These are phyloP conservation scores for Lichtheimia ornata DNA, from an alignment of 371 early-diverging fungal genomes.

Conservation along the genomic window DNA sequence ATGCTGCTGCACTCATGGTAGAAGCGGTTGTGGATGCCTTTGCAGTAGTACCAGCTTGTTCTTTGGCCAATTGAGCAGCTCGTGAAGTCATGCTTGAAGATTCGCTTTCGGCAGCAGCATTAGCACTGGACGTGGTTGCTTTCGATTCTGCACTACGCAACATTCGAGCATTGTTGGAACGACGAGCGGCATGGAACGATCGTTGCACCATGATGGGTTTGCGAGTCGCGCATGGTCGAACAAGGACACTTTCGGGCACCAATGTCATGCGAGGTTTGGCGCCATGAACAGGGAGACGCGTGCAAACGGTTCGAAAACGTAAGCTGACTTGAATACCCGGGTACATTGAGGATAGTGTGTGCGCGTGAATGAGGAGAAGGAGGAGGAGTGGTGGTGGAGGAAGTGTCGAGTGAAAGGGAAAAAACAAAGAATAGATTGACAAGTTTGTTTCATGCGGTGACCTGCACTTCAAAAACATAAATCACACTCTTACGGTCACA, in stretches of 20 bases:
- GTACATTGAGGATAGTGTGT: background rate
- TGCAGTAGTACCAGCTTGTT: constrained; percentile 16
- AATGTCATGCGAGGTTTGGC: too few relatives aligned
- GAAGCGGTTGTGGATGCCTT: constrained; percentile 3
- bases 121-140: constrained; percentile 2
- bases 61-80: constrained; percentile 45
- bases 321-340: constrained; percentile 1
- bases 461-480: too few relatives aligned
- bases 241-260: constrained; percentile 5
- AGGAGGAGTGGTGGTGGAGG: too few relatives aligned
- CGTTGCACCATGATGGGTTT: constrained; percentile 2
- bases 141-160: constrained; percentile 22
- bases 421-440: constrained; percentile 1
- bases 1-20: background rate
- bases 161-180: constrained; percentile 1
- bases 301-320: constrained; percentile 17
- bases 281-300: constrained; percentile 12
- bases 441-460: background rate
- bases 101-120: constrained; percentile 22
- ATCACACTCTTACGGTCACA: too few relatives aligned
- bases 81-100: constrained; percentile 40
- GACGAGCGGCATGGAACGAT: background rate
- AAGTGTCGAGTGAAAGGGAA: background rate
- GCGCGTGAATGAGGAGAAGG: too few relatives aligned
- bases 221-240: constrained; percentile 7